Evolutionary conservation across 371 early-diverging fungal species (phyloP).

Genomic region (Apophysomyces variabilis): DNA sequence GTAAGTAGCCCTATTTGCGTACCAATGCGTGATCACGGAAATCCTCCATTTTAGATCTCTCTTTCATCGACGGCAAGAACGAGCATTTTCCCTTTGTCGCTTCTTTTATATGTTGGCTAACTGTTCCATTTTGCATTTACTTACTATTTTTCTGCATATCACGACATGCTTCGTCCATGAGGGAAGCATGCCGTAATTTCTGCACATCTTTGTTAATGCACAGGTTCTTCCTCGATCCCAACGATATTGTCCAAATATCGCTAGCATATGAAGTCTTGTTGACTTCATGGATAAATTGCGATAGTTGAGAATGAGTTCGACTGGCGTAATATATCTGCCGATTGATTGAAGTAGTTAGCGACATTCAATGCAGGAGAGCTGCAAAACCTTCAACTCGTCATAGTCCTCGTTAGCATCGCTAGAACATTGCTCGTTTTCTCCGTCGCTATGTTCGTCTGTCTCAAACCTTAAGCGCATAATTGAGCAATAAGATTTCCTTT

Average conservation of each 20-base stretch:
- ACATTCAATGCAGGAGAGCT: too few relatives aligned
- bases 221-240: conserved; percentile 86
- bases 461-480: conserved; percentile 1
- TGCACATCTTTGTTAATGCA: conserved; percentile 79
- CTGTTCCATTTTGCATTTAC: conserved; percentile 7
- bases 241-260: conserved; percentile 64
- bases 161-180: conserved; percentile 80
- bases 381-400: conserved; percentile 56
- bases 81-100: conserved; percentile 42
- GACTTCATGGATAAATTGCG: conserved; percentile 89
- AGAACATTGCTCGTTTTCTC: conserved; percentile 6
- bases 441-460: conserved; percentile 20
- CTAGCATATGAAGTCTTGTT: conserved; percentile 78
- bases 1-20: background rate
- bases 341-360: too few relatives aligned
- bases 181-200: conserved; percentile 47
- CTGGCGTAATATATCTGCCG: conserved; percentile 78
- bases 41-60: conserved; percentile 50
- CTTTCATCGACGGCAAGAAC: conserved; percentile 50
- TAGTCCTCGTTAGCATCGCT: conserved; percentile 37
- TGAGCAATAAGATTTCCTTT: conserved; percentile 12
- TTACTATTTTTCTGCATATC: conserved; percentile 71
- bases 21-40: conserved; percentile 65
- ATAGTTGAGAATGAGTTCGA: conserved; percentile 93
- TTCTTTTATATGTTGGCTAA: background rate